Base-by-base conservation (phyloP, 495 filamentous ascomycete species). In the Annulohypoxylon maeteangense region DNA sequence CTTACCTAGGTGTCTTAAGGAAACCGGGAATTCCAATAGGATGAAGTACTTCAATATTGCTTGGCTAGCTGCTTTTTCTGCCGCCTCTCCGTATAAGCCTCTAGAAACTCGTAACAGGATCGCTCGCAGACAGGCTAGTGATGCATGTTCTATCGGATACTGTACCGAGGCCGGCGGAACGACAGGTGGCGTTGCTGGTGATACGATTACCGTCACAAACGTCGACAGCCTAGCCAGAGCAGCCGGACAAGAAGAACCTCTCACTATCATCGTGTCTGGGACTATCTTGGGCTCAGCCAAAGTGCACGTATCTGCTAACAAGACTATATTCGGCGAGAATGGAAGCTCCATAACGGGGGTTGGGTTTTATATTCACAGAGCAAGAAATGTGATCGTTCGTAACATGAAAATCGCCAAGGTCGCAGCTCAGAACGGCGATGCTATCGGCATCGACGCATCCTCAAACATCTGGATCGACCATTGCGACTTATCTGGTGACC, bases 381-480 rank as follows among this genome's bases (percentile, higher is more conserved):
- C 80, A 23, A 81, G 68, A 11, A 83, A 84, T 57, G 86, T 91
- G 23, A 90, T 91, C 72, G 75, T 91, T 54, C 87, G 87, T 6
- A 90, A 91, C 80, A 76, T 92, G 56, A 82, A 82, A 36, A 85
- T 90, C 47, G 70, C 81, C 31, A 89, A 90, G 34, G 88, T 90
- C 16, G 70, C 84, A 4, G 87, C 86, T 5, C 79, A 80, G 6
- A 83, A 88, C 59, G 88, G 87, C 22, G 90, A 91, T 75, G 87
- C 83, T 23, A 84, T 91, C 68, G 85, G 79, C 48, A 84, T 91
- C 40, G 83, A 86, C 75, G 85, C 74, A 68, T 81, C 68, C 57
- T 87, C 78, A 66, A 90, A 91, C 61, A 82, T 92, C 40, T 91
- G 89, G 89, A 80, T 91, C 32, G 90, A 92, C 77, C 89, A 91